Percentiles rank a stretch among this genome's conserved stretches.
phyloP scores from a whole-genome alignment of 1,284 basidiomycete genomes.

The Marasmius tenuissimus region DNA sequence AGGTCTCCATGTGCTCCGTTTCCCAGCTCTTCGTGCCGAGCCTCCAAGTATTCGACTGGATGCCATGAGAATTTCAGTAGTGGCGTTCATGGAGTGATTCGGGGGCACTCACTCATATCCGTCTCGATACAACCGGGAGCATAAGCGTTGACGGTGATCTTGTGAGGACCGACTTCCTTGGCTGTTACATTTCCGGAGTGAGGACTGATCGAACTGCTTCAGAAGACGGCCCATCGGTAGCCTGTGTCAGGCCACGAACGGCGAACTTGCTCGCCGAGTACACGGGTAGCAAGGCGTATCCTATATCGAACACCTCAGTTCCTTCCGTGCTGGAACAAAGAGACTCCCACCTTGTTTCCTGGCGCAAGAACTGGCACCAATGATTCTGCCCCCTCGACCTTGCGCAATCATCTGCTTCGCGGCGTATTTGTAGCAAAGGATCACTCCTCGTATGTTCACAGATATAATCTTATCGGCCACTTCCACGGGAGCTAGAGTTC shows the following conservation, averaged over 20 bases:
- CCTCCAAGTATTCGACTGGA: too few species aligned
- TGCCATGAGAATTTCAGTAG: background rate
- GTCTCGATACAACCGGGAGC: constrained; percentile 5
- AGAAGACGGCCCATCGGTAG: background rate
- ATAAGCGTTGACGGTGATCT: constrained; percentile 11
- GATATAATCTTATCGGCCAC: constrained; percentile 15
- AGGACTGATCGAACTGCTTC: background rate
- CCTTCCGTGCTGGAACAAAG: background rate
- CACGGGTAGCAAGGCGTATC: background rate
- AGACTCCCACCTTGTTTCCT: constrained; percentile 29
- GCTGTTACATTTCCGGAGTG: background rate
- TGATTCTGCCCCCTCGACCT: constrained; percentile 35
- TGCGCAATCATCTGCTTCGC: constrained; percentile 29
- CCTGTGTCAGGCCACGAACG: constrained; percentile 3
- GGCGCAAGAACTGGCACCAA: constrained; percentile 34
- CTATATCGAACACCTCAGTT: background rate
- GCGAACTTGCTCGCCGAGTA: constrained; percentile 2
- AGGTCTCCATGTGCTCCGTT: too few species aligned
- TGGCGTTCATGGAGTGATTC: background rate
- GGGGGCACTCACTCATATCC: background rate
- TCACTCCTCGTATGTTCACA: constrained; percentile 18
- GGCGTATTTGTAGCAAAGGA: constrained; percentile 28
- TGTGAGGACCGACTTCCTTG: constrained; percentile 4
- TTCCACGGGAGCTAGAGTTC: constrained; percentile 10
- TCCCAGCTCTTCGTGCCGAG: too few species aligned